A percentile compares a stretch with the other conserved stretches of the same genome.
Conservation (phyloP, 305 asterid species). For the Solanum aculeatissimum region DNA sequence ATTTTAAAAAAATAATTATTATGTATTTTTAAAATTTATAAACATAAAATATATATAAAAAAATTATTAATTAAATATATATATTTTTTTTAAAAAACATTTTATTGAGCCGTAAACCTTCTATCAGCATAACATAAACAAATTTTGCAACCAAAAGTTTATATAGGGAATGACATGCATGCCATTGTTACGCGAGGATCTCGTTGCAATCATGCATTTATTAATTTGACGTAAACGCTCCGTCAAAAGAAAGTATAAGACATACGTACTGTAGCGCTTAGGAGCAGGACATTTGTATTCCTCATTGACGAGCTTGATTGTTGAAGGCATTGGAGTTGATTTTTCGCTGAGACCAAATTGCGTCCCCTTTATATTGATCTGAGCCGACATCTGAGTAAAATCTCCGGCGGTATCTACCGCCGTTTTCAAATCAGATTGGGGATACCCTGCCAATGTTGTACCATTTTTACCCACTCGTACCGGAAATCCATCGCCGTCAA, state of each 20-base stretch:
- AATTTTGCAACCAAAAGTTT: background rate
- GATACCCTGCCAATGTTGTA: constrained; percentile 51
- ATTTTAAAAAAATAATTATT: too few species aligned
- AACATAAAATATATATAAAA: too few species aligned
- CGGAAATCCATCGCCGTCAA: constrained; percentile 48
- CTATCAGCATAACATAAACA: background rate
- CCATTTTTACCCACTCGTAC: constrained; percentile 47
- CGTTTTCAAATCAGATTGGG: constrained; percentile 63
- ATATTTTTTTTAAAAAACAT: too few species aligned
- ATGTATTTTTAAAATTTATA: too few species aligned
- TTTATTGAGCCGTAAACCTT: too few species aligned
- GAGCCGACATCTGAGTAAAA: constrained; percentile 43
- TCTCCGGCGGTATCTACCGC: constrained; percentile 88
- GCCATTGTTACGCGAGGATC: background rate
- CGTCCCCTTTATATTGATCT: constrained; percentile 54
- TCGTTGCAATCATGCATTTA: background rate
- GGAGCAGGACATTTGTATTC: constrained; percentile 73
- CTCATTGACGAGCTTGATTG: constrained; percentile 47
- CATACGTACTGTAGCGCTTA: constrained; percentile 22
- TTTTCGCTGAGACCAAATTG: constrained; percentile 39
- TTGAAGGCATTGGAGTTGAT: constrained; percentile 60
- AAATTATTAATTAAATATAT: too few species aligned
- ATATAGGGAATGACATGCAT: background rate
- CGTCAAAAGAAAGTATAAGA: background rate
- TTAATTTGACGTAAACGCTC: background rate